phyloP scores from a whole-genome alignment of 176 grass and related monocot species.

The Paspalum notatum region DNA sequence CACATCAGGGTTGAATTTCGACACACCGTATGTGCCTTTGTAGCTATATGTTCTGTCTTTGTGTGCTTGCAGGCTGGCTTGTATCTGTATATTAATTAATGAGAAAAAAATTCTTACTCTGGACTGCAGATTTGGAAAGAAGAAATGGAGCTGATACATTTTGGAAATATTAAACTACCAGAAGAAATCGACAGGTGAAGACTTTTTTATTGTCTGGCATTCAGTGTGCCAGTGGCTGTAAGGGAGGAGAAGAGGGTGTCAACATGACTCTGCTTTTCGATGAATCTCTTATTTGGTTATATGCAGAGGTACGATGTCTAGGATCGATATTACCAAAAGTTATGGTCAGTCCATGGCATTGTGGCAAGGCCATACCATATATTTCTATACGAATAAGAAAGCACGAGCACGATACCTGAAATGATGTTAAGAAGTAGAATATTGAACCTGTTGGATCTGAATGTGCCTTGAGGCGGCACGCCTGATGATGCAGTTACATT shows the following conservation, averaged over 20 bases:
- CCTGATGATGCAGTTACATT: no score
- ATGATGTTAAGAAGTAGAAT: no score
- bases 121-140: slow-evolving; percentile 85
- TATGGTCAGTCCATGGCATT: neutral
- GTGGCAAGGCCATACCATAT: neutral
- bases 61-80: neutral
- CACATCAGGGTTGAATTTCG: slow-evolving; percentile 92
- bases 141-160: slow-evolving; percentile 78
- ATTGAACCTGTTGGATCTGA: no score
- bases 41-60: neutral
- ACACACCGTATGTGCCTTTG: slow-evolving; percentile 53
- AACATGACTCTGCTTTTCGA: slow-evolving; percentile 25
- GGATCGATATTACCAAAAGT: neutral
- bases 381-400: slow-evolving; percentile 5
- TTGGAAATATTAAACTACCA: slow-evolving; percentile 59
- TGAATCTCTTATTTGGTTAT: slow-evolving; percentile 33
- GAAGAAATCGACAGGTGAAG: slow-evolving; percentile 76
- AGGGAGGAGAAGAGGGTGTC: slow-evolving; percentile 33
- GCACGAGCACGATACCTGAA: neutral
- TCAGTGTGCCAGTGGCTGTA: neutral
- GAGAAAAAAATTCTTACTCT: neutral
- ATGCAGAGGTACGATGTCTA: slow-evolving; percentile 3
- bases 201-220: neutral
- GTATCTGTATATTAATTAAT: neutral
- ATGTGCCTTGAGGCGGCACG: no score